Evolutionary conservation across 306 rosid genomes (phyloP).

Genomic region (Begonia loranthoides): DNA sequence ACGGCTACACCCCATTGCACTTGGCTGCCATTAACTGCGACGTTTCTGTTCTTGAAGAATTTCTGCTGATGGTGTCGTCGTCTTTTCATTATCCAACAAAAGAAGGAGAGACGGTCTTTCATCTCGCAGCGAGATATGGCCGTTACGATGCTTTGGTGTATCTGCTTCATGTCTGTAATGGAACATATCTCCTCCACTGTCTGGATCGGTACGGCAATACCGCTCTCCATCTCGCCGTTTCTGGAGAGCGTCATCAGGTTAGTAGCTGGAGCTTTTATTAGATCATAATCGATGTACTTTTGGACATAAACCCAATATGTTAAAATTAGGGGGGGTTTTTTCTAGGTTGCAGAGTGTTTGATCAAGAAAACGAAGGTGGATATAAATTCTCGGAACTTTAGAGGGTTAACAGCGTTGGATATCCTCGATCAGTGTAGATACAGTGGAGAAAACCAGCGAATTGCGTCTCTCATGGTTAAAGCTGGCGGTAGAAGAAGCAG

Average conservation of each 20-base stretch:
- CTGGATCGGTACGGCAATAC: slow-evolving; percentile 45
- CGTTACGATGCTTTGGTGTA: slow-evolving; percentile 32
- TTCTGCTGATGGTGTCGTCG: slow-evolving; percentile 21
- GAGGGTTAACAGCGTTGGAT: slow-evolving; percentile 53
- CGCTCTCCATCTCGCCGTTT: slow-evolving; percentile 52
- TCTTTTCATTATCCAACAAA: slow-evolving; percentile 34
- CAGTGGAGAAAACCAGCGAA: slow-evolving; percentile 21
- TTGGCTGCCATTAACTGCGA: slow-evolving; percentile 44
- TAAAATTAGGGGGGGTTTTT: not conserved
- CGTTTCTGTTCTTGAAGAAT: slow-evolving; percentile 35
- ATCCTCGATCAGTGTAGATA: slow-evolving; percentile 35
- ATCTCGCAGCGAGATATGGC: slow-evolving; percentile 52
- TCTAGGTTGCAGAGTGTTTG: slow-evolving; percentile 55
- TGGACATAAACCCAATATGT: too few relatives aligned
- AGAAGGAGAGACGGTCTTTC: slow-evolving; percentile 59
- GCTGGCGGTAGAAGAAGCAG: slow-evolving; percentile 39
- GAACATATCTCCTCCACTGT: slow-evolving; percentile 22
- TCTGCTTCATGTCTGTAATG: slow-evolving; percentile 32
- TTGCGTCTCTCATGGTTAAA: slow-evolving; percentile 21
- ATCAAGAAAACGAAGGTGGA: slow-evolving; percentile 43
- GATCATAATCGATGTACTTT: too few relatives aligned
- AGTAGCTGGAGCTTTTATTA: slow-evolving; percentile 1
- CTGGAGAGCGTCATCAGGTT: slow-evolving; percentile 38
- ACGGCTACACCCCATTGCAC: slow-evolving; percentile 61
- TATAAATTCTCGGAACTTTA: slow-evolving; percentile 36